Conservation (phyloP, 2,329 filamentous ascomycete species). For the Boeremia lycopersici region DNA sequence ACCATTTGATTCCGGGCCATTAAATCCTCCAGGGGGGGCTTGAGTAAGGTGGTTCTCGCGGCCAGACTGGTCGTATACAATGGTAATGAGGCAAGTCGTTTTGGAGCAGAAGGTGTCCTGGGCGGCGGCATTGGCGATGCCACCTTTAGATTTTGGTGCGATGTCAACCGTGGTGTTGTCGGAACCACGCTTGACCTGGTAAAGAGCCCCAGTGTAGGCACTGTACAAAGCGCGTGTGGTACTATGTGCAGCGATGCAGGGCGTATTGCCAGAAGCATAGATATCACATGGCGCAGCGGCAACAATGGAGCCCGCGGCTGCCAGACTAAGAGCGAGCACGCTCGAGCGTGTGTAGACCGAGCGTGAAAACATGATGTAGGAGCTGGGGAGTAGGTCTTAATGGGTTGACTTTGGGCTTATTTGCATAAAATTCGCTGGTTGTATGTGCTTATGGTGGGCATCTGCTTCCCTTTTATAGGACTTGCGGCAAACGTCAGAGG, state of each 20-base stretch:
- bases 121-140: constrained; percentile 64
- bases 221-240: constrained; percentile 68
- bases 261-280: constrained; percentile 63
- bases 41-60: constrained; percentile 66
- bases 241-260: constrained; percentile 69
- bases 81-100: constrained; percentile 67
- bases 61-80: constrained; percentile 71
- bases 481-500: too few relatives aligned
- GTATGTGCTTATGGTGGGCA: background rate
- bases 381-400: background rate
- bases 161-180: constrained; percentile 57
- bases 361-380: constrained; percentile 12
- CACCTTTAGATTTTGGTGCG: constrained; percentile 61
- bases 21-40: constrained; percentile 63
- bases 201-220: constrained; percentile 60
- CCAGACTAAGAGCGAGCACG: constrained; percentile 42
- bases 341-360: constrained; percentile 1
- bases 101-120: constrained; percentile 67
- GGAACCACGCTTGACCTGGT: constrained; percentile 65
- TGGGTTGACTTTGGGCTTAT: background rate
- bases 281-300: constrained; percentile 66
- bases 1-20: constrained; percentile 61
- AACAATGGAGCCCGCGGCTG: constrained; percentile 50
- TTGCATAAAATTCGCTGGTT: background rate
- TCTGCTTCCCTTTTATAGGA: background rate